Conservation (phyloP, 164 flowering plant species). For the Tetrastigma voinierianum region DNA sequence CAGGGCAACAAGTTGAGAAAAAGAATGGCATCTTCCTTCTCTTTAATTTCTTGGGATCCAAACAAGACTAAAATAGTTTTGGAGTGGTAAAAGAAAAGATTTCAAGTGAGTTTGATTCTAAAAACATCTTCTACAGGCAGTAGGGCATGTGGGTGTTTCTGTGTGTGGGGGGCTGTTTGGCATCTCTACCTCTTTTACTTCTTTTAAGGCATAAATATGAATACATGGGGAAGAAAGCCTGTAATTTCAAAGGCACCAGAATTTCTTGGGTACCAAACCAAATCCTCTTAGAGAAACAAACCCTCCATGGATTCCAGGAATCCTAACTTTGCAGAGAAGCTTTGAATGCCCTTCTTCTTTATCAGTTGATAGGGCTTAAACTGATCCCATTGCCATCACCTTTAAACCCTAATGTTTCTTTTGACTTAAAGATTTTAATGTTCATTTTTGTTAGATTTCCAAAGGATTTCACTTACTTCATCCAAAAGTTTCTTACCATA, state of each 20-base stretch:
- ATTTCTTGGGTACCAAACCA: slow-evolving; percentile 18
- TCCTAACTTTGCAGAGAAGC: not conserved
- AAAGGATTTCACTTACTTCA: too few relatives aligned
- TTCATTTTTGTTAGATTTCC: too few relatives aligned
- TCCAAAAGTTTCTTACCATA: too few relatives aligned
- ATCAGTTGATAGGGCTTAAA: too few relatives aligned
- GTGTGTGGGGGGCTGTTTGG: not conserved
- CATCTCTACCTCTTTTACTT: slow-evolving; percentile 11
- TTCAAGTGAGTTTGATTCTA: not conserved
- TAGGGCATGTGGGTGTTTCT: not conserved
- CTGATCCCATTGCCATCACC: too few relatives aligned
- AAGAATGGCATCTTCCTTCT: too few relatives aligned
- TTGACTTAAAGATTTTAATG: too few relatives aligned
- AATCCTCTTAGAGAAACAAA: slow-evolving; percentile 12
- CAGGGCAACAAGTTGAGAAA: too few relatives aligned
- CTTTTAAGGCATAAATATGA: slow-evolving; percentile 1
- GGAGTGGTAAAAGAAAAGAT: too few relatives aligned
- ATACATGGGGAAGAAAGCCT: slow-evolving; percentile 9
- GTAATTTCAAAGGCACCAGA: not conserved
- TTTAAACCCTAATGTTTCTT: too few relatives aligned
- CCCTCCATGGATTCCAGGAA: not conserved
- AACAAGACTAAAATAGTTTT: too few relatives aligned
- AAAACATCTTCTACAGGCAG: slow-evolving; percentile 8
- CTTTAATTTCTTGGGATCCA: too few relatives aligned
- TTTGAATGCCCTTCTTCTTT: not conserved